phyloP scores from a whole-genome alignment of 805 yeast species.

The Candida tammaniensis region DNA sequence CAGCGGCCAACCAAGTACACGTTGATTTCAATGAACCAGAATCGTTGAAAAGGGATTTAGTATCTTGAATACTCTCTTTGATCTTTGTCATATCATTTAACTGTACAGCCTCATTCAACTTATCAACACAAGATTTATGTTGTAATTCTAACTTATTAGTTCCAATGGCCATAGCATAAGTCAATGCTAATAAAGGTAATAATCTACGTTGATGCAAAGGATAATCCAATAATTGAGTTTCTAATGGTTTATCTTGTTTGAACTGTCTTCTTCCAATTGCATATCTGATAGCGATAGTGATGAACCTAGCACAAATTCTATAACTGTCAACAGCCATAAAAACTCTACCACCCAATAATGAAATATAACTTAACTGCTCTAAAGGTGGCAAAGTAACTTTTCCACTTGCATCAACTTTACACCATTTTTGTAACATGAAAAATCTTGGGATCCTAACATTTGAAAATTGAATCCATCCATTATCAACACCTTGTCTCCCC shows the following conservation, averaged over 20 bases:
- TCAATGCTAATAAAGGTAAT: constrained; percentile 77
- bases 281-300: constrained; percentile 83
- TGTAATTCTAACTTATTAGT: constrained; percentile 58
- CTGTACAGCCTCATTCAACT: constrained; percentile 53
- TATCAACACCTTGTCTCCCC: constrained; percentile 96
- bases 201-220: constrained; percentile 87
- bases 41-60: constrained; percentile 77
- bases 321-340: constrained; percentile 85
- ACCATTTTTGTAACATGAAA: constrained; percentile 78
- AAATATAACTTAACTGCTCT: constrained; percentile 86
- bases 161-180: constrained; percentile 73
- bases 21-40: constrained; percentile 89
- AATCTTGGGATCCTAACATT: constrained; percentile 80
- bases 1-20: constrained; percentile 81
- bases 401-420: constrained; percentile 66
- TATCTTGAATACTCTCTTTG: constrained; percentile 49
- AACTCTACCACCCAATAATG: constrained; percentile 85
- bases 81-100: constrained; percentile 47
- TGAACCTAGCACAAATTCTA: constrained; percentile 73
- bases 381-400: constrained; percentile 76
- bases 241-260: constrained; percentile 45
- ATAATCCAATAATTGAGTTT: constrained; percentile 78
- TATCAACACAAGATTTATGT: constrained; percentile 47
- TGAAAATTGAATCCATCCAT: constrained; percentile 94
- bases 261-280: constrained; percentile 91